Base-by-base conservation (phyloP, 2,329 filamentous ascomycete genomes). In the Penicillium sp. region DNA sequence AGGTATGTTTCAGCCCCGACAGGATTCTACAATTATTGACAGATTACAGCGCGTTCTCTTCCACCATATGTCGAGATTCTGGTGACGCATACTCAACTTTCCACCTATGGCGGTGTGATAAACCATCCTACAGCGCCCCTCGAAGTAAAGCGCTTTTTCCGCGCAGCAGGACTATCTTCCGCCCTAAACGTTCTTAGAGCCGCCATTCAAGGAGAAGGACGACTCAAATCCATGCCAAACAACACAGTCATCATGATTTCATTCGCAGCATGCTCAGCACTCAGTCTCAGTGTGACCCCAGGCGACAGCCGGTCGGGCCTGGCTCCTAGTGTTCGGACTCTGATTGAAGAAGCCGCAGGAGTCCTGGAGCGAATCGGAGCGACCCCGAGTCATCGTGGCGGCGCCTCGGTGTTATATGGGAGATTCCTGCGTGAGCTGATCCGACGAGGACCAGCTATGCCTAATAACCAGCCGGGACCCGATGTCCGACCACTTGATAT, bases 241-340 rank as follows among this genome's bases (percentile, higher is more conserved):
- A 89, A 89, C 58, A 88, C 86, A 0, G 81, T 85, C 47, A 87
- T 88, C 55, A 89, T 89, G 86, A 87, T 89, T 10, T 86, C 84
- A 1, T 88, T 88, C 55, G 85, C 86, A 0, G 83, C 83, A 4
- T 86, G 82, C 58, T 86, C 86, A 53, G 83, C 83, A 0, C 67
- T 87, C n/a, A 79, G 81, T 8, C 74, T 87, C 4, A 84, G 81
- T 56, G 77, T 81, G 0, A 80, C 81, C 42, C 76, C 81, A 2
- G 75, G 78, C 0, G 81, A 78, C 25, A 78, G 75, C 49, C 71
- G 66, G 35, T 82, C 79, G 0, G 78, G 78, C 44, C 66, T 86
- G 0, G 82, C 81, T 0, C 81, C 82, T 0, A 85, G 82, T 55
- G 81, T 86, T 12, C 72, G 82, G 40, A 77, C 79, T 44, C 69